Conservation (phyloP, 2,329 filamentous ascomycete species). For the Alternaria sp. region DNA sequence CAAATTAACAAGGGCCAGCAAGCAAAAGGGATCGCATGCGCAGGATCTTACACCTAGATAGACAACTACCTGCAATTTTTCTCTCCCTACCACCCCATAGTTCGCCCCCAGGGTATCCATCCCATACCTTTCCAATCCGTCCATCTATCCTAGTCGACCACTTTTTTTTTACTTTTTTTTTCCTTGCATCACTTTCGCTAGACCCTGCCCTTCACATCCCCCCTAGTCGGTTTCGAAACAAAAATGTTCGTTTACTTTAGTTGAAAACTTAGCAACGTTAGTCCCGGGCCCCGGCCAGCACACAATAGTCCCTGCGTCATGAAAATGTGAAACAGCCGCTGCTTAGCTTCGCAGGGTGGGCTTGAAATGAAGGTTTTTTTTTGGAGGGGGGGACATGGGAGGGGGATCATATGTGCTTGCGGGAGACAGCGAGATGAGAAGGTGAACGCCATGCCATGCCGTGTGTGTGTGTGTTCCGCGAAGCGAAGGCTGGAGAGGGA, state of each 20-base stretch:
- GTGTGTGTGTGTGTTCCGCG: background rate
- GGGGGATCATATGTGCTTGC: no score
- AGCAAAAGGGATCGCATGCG: background rate
- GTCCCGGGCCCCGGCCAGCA: background rate
- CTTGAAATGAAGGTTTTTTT: background rate
- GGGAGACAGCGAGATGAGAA: background rate
- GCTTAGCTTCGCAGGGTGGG: background rate
- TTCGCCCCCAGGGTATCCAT: background rate
- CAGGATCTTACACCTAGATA: background rate
- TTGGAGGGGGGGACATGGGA: background rate
- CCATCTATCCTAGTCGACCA: background rate
- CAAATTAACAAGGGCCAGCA: background rate
- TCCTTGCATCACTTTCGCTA: background rate
- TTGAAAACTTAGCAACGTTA: background rate
- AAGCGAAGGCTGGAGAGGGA: background rate
- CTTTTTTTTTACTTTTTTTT: background rate
- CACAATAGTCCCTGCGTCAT: no score
- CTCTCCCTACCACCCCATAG: background rate
- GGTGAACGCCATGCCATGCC: background rate
- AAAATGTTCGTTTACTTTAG: background rate
- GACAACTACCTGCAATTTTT: background rate
- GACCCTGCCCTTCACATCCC: background rate
- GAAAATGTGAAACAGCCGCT: constrained; percentile 2
- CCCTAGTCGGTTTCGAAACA: constrained; percentile 7
- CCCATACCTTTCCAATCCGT: no score